These are phyloP conservation scores for Nyssa sinensis DNA, from an alignment of 148 eudicot genomes.

Conservation along the genomic window DNA sequence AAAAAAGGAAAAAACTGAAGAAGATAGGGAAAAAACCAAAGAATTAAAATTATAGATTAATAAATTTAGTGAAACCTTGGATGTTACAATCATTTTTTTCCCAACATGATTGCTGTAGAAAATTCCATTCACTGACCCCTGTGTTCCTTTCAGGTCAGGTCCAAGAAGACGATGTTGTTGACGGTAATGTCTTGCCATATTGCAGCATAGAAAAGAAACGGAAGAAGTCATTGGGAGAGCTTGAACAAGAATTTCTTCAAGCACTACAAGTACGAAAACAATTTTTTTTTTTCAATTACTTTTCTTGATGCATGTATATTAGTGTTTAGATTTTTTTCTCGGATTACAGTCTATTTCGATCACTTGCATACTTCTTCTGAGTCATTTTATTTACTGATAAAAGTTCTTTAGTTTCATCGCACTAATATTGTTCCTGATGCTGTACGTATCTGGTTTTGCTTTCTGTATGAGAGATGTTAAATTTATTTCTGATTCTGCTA, in stretches of 20 bases:
- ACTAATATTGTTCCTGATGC: not conserved
- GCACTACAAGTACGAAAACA: constrained; percentile 82
- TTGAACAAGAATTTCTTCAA: constrained; percentile 92
- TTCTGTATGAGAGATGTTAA: not conserved
- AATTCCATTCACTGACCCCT: constrained; percentile 2
- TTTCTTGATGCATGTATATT: not conserved
- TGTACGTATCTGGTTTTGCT: constrained; percentile 13
- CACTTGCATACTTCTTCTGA: not conserved
- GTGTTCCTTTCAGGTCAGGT: constrained; percentile 57
- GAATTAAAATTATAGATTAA: not conserved
- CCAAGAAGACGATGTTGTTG: constrained; percentile 61
- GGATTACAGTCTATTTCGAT: not conserved
- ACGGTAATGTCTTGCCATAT: constrained; percentile 75
- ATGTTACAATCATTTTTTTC: not conserved
- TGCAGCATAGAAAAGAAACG: constrained; percentile 74
- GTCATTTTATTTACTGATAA: not conserved
- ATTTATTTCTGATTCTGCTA: constrained; percentile 11
- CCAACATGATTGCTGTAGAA: not conserved
- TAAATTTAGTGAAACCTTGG: not conserved
- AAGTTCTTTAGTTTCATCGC: not conserved
- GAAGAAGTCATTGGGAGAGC: constrained; percentile 91
- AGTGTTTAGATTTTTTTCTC: not conserved
- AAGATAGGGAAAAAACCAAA: too few species aligned
- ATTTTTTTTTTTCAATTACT: not conserved
- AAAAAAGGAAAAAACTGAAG: too few species aligned